These are phyloP conservation scores for Globisporangium barbulae DNA, from an alignment of 352 stramenopile genomes.

Conservation along the genomic window DNA sequence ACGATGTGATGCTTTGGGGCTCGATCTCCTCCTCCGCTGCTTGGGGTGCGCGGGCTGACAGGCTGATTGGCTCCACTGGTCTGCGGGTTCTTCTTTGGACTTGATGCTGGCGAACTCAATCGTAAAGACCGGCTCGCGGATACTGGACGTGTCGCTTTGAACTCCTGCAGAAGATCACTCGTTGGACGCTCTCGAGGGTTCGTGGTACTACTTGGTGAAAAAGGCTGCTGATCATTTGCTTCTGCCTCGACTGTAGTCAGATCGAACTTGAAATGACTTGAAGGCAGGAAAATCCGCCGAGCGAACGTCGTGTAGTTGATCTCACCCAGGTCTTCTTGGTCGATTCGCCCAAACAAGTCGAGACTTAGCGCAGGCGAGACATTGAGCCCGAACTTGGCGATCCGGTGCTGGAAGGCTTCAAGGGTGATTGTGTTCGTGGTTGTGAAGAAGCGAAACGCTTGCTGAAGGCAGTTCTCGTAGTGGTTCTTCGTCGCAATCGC, in stretches of 20 bases:
- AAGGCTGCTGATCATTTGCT: neutral
- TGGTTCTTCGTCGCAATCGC: conserved; percentile 31
- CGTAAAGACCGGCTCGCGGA: neutral
- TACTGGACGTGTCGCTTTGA: neutral
- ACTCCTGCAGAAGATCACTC: neutral
- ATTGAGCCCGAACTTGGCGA: conserved; percentile 53
- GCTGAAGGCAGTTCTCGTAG: conserved; percentile 60
- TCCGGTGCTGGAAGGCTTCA: conserved; percentile 63
- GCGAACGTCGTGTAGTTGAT: conserved; percentile 65
- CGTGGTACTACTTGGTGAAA: neutral
- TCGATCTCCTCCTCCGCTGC: conserved; percentile 2
- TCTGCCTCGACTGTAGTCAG: neutral
- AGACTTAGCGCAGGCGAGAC: conserved; percentile 40
- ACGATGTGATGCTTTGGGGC: conserved; percentile 3
- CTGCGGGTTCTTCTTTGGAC: neutral
- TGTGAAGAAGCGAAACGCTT: conserved; percentile 78
- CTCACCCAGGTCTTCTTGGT: conserved; percentile 62
- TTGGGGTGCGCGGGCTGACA: neutral
- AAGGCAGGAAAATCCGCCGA: conserved; percentile 52
- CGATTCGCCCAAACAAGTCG: conserved; percentile 56
- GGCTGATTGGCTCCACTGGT: neutral
- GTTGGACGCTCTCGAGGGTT: neutral
- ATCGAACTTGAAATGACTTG: conserved; percentile 28
- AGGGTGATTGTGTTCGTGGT: conserved; percentile 69
- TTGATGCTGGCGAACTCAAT: conserved; percentile 2